A percentile compares a stretch with the other conserved stretches of the same genome.
Conservation (phyloP, 257 asterid genomes). For the Solanum arcanum region DNA sequence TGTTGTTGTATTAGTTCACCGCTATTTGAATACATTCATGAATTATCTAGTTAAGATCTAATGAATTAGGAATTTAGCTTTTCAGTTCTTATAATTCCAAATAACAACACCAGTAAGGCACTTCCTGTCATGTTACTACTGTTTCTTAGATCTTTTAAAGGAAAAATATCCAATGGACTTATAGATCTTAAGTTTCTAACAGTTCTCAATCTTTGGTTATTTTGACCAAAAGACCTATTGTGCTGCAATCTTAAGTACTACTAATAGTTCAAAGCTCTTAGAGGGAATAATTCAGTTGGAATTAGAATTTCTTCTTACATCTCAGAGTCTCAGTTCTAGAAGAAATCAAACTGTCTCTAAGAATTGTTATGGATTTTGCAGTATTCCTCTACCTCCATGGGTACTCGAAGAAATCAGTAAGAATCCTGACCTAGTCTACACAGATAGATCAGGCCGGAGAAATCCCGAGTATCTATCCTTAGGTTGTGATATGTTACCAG, state of each 20-base stretch:
- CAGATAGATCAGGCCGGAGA: constrained; percentile 77
- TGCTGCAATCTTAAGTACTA: background rate
- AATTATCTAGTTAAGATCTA: background rate
- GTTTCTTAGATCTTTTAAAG: background rate
- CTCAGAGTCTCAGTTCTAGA: background rate
- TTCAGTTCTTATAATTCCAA: background rate
- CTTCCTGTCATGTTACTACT: background rate
- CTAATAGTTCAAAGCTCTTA: background rate
- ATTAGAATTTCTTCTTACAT: background rate
- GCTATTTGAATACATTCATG: background rate
- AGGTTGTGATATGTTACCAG: constrained; percentile 76
- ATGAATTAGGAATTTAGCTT: background rate
- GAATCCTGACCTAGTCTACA: constrained; percentile 78
- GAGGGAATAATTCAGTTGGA: background rate
- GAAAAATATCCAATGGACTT: background rate
- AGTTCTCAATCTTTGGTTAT: background rate
- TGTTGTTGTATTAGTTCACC: background rate
- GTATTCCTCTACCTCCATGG: constrained; percentile 95
- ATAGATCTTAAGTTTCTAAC: background rate
- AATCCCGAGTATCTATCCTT: constrained; percentile 86
- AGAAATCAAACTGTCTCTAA: background rate
- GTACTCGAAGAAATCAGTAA: constrained; percentile 90
- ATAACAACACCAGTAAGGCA: background rate
- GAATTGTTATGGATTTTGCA: constrained; percentile 15
- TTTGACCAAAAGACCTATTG: background rate